Percentiles rank a stretch among this genome's conserved stretches.
Evolutionary conservation across 2,329 filamentous ascomycete species (phyloP).

Genomic region (Kalaharituber pfeilii): DNA sequence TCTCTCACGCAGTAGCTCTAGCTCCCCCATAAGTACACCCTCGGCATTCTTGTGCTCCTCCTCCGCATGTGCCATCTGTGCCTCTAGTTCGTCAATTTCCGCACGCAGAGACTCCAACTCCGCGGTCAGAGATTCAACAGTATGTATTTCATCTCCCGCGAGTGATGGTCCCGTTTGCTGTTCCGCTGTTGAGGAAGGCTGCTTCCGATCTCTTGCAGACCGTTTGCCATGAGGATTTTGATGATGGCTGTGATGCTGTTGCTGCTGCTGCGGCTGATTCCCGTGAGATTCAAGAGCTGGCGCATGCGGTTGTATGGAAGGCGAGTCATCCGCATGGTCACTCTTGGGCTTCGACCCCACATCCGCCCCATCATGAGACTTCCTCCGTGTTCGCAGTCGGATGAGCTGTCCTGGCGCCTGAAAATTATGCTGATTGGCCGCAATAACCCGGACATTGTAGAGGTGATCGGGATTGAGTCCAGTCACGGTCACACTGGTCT

Average conservation of each 20-base stretch:
- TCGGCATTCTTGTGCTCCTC: conserved; percentile 34
- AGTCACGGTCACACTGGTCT: conserved; percentile 80
- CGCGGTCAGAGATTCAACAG: conserved; percentile 42
- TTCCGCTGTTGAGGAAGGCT: conserved; percentile 8
- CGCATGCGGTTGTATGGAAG: conserved; percentile 5
- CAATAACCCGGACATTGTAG: conserved; percentile 85
- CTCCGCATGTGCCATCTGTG: conserved; percentile 46
- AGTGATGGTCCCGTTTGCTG: conserved; percentile 11
- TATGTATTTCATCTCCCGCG: conserved; percentile 17
- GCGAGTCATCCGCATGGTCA: conserved; percentile 7
- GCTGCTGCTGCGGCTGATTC: conserved; percentile 2
- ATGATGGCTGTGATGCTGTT: conserved; percentile 6
- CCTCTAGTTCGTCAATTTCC: conserved; percentile 65
- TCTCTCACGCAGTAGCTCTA: conserved; percentile 21
- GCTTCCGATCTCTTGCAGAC: conserved; percentile 11
- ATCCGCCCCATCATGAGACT: conserved; percentile 31
- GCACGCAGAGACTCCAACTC: conserved; percentile 62
- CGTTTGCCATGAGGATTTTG: conserved; percentile 8
- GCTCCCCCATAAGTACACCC: conserved; percentile 24
- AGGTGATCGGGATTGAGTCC: conserved; percentile 73
- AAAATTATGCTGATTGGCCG: conserved; percentile 80
- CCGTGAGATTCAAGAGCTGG: conserved; percentile 8
- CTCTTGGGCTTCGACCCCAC: conserved; percentile 23
- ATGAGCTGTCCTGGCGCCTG: conserved; percentile 76
- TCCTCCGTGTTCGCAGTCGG: conserved; percentile 55